Conservation (phyloP, 2,329 filamentous ascomycete genomes). For the Arthrobotrys pseudoclavata region DNA sequence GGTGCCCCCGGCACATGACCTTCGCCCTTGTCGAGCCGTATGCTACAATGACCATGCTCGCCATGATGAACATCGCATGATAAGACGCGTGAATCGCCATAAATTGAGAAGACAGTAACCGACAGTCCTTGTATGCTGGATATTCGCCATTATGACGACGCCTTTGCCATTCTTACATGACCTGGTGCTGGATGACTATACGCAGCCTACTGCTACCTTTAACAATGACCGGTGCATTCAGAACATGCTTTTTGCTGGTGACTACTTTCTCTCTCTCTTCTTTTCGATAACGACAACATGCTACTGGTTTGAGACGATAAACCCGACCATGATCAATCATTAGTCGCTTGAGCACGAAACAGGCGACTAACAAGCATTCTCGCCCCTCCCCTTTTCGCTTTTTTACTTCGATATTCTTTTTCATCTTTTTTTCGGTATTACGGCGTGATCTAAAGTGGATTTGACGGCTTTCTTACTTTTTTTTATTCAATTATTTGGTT, state of each 20-base stretch:
- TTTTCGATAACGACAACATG: constrained; percentile 41
- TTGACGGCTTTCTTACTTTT: constrained; percentile 39
- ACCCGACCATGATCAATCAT: background rate
- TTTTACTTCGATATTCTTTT: constrained; percentile 29
- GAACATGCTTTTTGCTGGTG: constrained; percentile 49
- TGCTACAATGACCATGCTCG: constrained; percentile 56
- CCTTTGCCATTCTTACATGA: constrained; percentile 39
- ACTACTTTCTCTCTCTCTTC: constrained; percentile 10
- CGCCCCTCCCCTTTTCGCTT: constrained; percentile 5
- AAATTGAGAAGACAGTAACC: constrained; percentile 27
- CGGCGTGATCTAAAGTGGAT: constrained; percentile 59
- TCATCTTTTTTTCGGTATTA: constrained; percentile 30
- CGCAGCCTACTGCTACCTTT: constrained; percentile 35
- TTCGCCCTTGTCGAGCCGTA: constrained; percentile 37
- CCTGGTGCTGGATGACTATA: constrained; percentile 57
- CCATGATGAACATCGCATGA: constrained; percentile 59
- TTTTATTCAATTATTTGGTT: constrained; percentile 1
- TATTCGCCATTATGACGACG: constrained; percentile 49
- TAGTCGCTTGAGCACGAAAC: constrained; percentile 28
- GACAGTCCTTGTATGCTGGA: constrained; percentile 42
- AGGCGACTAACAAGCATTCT: constrained; percentile 7
- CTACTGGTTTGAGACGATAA: constrained; percentile 34
- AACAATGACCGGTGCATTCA: constrained; percentile 54
- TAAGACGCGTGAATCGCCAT: constrained; percentile 57
- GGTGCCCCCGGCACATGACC: constrained; percentile 53